Conservation (phyloP, 2,329 filamentous ascomycete genomes). For the Tympanopsis confertula region DNA sequence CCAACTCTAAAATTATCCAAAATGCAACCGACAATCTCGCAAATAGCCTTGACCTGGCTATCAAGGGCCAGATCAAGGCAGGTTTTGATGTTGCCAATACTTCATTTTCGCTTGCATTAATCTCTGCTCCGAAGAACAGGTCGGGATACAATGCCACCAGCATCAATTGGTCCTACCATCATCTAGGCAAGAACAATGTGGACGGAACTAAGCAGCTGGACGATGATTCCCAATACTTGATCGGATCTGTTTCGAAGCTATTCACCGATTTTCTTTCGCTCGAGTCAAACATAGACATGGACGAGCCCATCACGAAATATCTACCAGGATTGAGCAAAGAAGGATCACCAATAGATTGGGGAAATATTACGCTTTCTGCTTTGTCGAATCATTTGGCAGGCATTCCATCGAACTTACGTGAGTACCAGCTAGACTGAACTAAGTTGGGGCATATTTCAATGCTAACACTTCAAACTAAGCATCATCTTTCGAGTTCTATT, state of each 20-base stretch:
- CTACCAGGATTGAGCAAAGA: conserved; percentile 16
- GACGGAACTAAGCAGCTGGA: conserved; percentile 18
- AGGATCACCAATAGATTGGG: conserved; percentile 17
- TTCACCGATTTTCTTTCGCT: conserved; percentile 23
- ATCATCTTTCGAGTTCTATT: conserved; percentile 23
- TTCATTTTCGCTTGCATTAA: conserved; percentile 24
- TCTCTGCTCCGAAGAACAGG: conserved; percentile 15
- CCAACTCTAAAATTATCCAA: conserved; percentile 13
- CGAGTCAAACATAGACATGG: conserved; percentile 18
- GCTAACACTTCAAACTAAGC: conserved; percentile 8
- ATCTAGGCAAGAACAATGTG: conserved; percentile 18
- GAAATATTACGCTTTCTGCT: conserved; percentile 21
- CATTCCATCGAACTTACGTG: conserved; percentile 22
- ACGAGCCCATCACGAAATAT: conserved; percentile 18
- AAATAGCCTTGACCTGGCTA: conserved; percentile 13
- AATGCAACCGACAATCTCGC: conserved; percentile 15
- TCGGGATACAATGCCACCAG: conserved; percentile 6
- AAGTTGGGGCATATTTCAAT: conserved; percentile 2
- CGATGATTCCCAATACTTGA: conserved; percentile 25
- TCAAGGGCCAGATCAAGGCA: conserved; percentile 16
- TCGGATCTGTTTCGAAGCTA: conserved; percentile 26
- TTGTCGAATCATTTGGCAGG: conserved; percentile 23
- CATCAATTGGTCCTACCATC: conserved; percentile 28
- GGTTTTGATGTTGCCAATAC: conserved; percentile 21
- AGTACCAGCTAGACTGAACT: conserved; percentile 2